phyloP scores from a whole-genome alignment of 495 filamentous ascomycete genomes.

The Lasiosphaeriaceae sp. region DNA sequence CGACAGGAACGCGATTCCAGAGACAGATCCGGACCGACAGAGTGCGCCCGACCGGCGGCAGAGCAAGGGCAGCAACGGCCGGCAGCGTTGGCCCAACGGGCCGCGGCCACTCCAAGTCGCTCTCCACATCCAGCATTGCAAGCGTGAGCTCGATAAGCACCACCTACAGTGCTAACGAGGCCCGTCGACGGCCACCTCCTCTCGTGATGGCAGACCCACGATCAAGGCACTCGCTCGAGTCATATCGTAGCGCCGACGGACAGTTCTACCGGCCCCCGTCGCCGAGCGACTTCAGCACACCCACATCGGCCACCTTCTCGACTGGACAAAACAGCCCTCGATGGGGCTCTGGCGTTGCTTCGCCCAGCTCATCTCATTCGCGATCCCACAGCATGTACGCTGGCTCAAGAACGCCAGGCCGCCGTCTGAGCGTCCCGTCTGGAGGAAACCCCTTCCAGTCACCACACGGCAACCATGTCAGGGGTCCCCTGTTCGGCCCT shows the following conservation, averaged over 20 bases:
- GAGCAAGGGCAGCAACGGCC: constrained; percentile 72
- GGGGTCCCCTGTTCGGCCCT: constrained; percentile 57
- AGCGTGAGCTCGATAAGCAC: constrained; percentile 69
- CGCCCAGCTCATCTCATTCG: constrained; percentile 63
- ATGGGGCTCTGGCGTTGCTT: constrained; percentile 59
- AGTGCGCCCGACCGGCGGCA: constrained; percentile 64
- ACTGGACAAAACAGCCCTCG: constrained; percentile 69
- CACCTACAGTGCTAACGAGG: constrained; percentile 58
- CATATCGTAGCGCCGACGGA: constrained; percentile 49
- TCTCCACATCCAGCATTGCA: constrained; percentile 71
- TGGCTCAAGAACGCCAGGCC: constrained; percentile 61
- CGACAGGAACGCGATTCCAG: constrained; percentile 89
- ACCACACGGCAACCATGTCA: constrained; percentile 52
- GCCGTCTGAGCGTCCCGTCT: constrained; percentile 78
- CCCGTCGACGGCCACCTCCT: constrained; percentile 71
- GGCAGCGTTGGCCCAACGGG: constrained; percentile 58
- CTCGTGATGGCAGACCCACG: constrained; percentile 79
- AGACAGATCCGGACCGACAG: constrained; percentile 80
- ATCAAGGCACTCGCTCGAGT: constrained; percentile 60
- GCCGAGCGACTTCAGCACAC: constrained; percentile 69
- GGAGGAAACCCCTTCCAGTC: constrained; percentile 70
- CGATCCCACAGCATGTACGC: constrained; percentile 63
- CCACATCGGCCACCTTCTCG: constrained; percentile 70
- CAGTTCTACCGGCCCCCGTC: constrained; percentile 55
- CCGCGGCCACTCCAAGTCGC: constrained; percentile 74